phyloP scores from a whole-genome alignment of 345 rosid genomes.

The Populus simonii region DNA sequence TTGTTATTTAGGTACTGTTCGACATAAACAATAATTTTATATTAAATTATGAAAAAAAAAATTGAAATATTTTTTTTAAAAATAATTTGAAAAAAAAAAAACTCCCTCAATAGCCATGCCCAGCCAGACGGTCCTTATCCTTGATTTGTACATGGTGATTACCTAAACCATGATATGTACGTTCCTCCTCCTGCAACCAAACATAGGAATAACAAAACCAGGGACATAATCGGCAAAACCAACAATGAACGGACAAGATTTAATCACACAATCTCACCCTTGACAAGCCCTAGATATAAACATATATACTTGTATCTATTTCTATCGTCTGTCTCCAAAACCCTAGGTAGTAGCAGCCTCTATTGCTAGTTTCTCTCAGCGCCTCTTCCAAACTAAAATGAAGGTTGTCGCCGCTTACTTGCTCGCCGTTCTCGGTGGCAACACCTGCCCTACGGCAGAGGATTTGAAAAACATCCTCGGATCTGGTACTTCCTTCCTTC shows the following conservation, averaged over 20 bases:
- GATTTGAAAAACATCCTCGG: conserved; percentile 62
- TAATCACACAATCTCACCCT: neutral
- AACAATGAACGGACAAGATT: conserved; percentile 5
- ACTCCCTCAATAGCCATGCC: no score
- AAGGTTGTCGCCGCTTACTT: conserved; percentile 75
- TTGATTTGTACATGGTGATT: neutral
- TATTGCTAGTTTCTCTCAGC: neutral
- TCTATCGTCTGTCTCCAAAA: neutral
- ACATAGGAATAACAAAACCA: neutral
- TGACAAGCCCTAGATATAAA: neutral
- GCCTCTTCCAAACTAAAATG: conserved; percentile 27
- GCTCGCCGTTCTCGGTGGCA: conserved; percentile 74
- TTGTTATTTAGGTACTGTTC: no score
- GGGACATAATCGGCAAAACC: neutral
- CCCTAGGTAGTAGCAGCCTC: neutral
- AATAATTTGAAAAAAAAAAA: no score
- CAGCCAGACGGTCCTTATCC: neutral
- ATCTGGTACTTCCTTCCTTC: conserved; percentile 44
- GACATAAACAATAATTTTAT: no score
- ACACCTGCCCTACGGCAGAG: conserved; percentile 43
- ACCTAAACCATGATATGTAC: neutral
- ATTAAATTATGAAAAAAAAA: no score
- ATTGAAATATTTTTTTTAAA: no score
- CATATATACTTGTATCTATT: neutral
- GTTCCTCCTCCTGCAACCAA: neutral